Conservation (phyloP, 495 filamentous ascomycete genomes). For the Penicillium desertorum region DNA sequence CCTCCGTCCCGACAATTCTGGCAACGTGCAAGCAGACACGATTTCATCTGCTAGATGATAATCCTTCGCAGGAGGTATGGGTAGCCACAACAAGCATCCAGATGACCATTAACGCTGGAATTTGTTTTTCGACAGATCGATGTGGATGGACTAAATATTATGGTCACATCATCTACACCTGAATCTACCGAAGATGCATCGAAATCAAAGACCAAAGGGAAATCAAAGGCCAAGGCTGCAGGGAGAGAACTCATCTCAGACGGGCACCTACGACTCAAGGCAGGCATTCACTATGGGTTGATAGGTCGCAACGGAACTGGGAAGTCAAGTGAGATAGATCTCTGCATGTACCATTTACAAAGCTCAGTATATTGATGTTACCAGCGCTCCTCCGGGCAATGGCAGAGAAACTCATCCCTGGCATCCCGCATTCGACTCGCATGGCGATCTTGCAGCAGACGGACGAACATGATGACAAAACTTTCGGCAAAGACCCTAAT, state of each 20-base stretch:
- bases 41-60: constrained; percentile 46
- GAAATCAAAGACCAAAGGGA: constrained; percentile 48
- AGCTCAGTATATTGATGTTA: not conserved
- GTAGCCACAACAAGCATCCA: not conserved
- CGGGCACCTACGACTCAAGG: constrained; percentile 67
- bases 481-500: constrained; percentile 15
- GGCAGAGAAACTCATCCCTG: constrained; percentile 74
- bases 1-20: constrained; percentile 35
- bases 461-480: constrained; percentile 29
- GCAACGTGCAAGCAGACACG: constrained; percentile 51
- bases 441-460: constrained; percentile 76
- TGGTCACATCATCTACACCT: constrained; percentile 46
- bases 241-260: constrained; percentile 67
- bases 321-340: constrained; percentile 64
- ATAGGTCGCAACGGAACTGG: constrained; percentile 77
- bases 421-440: constrained; percentile 65
- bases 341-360: not conserved
- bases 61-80: constrained; percentile 41
- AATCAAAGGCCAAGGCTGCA: constrained; percentile 52
- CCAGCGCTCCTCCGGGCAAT: constrained; percentile 70
- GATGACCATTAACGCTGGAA: constrained; percentile 2
- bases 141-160: constrained; percentile 64
- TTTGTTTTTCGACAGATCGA: constrained; percentile 51
- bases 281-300: constrained; percentile 68
- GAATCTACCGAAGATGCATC: constrained; percentile 29